These are phyloP conservation scores for Vanrija pseudolonga DNA, from an alignment of 1,284 basidiomycete species.

Conservation along the genomic window DNA sequence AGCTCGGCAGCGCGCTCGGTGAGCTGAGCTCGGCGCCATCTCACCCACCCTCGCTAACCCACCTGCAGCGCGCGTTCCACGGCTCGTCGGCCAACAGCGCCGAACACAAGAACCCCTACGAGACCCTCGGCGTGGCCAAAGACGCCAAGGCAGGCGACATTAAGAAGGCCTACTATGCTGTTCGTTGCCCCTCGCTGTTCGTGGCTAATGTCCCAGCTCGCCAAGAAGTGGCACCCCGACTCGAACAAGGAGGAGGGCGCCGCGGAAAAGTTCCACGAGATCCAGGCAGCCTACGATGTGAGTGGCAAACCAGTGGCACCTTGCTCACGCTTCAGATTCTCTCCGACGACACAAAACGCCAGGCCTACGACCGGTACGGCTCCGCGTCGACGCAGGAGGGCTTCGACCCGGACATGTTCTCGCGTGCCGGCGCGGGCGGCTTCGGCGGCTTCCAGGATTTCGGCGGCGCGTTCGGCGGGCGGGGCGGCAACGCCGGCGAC, in stretches of 20 bases:
- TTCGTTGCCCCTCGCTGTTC: slow-evolving; percentile 49
- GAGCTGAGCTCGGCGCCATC: neutral
- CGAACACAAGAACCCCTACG: slow-evolving; percentile 80
- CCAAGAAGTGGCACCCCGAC: slow-evolving; percentile 97
- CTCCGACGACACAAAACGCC: slow-evolving; percentile 90
- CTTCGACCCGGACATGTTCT: slow-evolving; percentile 83
- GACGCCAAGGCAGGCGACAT: slow-evolving; percentile 84
- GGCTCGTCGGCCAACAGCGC: slow-evolving; percentile 58
- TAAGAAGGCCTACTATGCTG: slow-evolving; percentile 94
- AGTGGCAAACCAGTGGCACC: slow-evolving; percentile 34
- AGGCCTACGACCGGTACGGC: slow-evolving; percentile 91
- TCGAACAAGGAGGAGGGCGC: slow-evolving; percentile 90
- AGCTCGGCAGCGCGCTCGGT: neutral
- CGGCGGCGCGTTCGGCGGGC: slow-evolving; percentile 61
- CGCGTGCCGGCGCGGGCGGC: slow-evolving; percentile 58
- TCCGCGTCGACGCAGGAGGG: slow-evolving; percentile 89
- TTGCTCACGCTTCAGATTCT: slow-evolving; percentile 59
- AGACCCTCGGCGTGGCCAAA: slow-evolving; percentile 79
- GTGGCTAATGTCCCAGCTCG: slow-evolving; percentile 60
- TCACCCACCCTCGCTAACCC: neutral
- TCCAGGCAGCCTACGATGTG: slow-evolving; percentile 96
- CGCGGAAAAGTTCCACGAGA: slow-evolving; percentile 91
- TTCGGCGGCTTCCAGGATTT: slow-evolving; percentile 68
- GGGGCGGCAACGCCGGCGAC: slow-evolving; percentile 57
- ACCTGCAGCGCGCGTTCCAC: slow-evolving; percentile 75